Percentiles rank a stretch among this genome's conserved stretches.
Evolutionary conservation across 208 protist species (phyloP).

Genomic region (Leishmania aethiopica): DNA sequence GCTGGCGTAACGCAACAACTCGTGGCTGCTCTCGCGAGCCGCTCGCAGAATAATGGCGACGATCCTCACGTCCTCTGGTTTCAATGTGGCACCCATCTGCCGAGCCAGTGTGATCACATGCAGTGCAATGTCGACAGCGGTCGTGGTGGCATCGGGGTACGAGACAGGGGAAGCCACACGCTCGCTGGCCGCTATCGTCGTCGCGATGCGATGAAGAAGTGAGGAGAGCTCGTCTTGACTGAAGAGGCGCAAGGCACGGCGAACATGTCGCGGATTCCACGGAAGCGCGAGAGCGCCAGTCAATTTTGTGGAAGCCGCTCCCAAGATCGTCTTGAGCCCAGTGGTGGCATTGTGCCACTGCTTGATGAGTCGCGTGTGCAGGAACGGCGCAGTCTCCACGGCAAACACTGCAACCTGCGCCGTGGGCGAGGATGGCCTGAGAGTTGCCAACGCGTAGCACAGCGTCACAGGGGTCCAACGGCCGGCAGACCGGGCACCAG

Average conservation of each 20-base stretch:
- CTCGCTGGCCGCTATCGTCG: slow-evolving; percentile 24
- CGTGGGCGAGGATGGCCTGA: not conserved
- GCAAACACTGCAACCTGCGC: slow-evolving; percentile 49
- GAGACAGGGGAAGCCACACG: slow-evolving; percentile 18
- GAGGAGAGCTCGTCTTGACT: slow-evolving; percentile 34
- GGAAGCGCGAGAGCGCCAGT: slow-evolving; percentile 39
- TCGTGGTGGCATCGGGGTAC: slow-evolving; percentile 46
- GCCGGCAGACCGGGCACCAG: slow-evolving; percentile 8
- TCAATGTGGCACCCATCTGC: slow-evolving; percentile 56
- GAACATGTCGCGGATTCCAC: slow-evolving; percentile 79
- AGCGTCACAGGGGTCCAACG: slow-evolving; percentile 52
- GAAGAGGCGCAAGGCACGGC: slow-evolving; percentile 61
- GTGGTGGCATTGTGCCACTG: slow-evolving; percentile 83
- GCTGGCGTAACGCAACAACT: slow-evolving; percentile 39
- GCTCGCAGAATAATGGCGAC: slow-evolving; percentile 63
- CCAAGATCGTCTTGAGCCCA: slow-evolving; percentile 50
- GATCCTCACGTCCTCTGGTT: slow-evolving; percentile 42
- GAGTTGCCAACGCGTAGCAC: slow-evolving; percentile 56
- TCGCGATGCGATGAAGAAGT: slow-evolving; percentile 31
- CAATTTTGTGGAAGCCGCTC: slow-evolving; percentile 11
- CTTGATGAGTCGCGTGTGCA: slow-evolving; percentile 78
- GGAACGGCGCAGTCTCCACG: slow-evolving; percentile 58
- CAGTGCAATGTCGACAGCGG: slow-evolving; percentile 54
- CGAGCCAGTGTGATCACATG: slow-evolving; percentile 68
- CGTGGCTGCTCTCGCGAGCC: slow-evolving; percentile 57